Base-by-base conservation (phyloP, 768 basidiomycete species). In the Leccinum obscurum region DNA sequence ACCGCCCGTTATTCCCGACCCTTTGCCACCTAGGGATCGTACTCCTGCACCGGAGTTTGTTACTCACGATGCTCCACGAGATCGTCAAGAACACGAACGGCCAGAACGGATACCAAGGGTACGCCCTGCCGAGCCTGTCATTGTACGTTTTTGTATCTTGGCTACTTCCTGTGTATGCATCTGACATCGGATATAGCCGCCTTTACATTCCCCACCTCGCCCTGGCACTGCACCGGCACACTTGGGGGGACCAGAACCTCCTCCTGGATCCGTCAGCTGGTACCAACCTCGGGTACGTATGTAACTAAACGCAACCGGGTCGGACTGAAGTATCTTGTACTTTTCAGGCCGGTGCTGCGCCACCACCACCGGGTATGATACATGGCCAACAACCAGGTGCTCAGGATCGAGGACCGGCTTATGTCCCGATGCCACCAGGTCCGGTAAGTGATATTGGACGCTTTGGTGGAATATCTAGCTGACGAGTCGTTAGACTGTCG, bases 371-470 rank as follows among this genome's bases (percentile, higher is more conserved):
- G 1, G 70, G 68, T 28, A 54, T 60, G n/a, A 6, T 76, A n/a
- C 62, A 55, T 17, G 62, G 55, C 2, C 58, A 58, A 52, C 74
- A 65, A 58, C 60, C 66, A 26, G 63, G 66, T 24, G 69, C 69
- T 34, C 64, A 48, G 15, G 67, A 58, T 28, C 63, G 65, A 48
- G 72, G 70, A 20, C 72, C 76, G 2, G 64, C 66, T 9, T 81
- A 79, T 66, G 65, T 78, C 24, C 74, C 75, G 28, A 81, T 83
- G 80, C 84, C 83, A 32, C 68, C 77, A 30, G 80, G 80, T 50
- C 85, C 84, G 46, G 86, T 87, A 62, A 72, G 85, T 79, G 2
- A 26, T 30, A 6, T 49, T 6, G 11, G 56, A 41, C 48, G 11
- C 34, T 11, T 11, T 35, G 46, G 10, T 15, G 46, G 28, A n/a